Percentiles rank a stretch among this genome's conserved stretches.
These are phyloP conservation scores for Phytopythium mirpurense DNA, from an alignment of 352 stramenopile genomes.

Conservation along the genomic window DNA sequence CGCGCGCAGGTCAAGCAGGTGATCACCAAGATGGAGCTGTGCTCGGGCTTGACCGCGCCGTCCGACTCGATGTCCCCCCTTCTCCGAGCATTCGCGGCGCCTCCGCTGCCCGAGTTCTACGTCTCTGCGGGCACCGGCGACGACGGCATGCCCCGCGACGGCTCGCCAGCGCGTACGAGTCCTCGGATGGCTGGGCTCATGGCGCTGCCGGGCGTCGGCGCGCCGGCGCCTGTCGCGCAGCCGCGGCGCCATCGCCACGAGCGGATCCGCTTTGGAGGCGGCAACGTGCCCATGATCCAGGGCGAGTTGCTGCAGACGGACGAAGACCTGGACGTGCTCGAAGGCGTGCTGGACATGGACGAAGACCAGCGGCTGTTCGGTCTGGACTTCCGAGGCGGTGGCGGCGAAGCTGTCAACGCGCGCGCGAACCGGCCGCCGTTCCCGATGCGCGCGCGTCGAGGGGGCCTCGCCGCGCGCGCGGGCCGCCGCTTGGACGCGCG, in stretches of 20 bases:
- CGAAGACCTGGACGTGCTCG: slow-evolving; percentile 62
- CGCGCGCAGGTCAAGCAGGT: slow-evolving; percentile 58
- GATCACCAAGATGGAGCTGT: slow-evolving; percentile 86
- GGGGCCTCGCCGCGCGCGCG: slow-evolving; percentile 6
- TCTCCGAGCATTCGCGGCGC: slow-evolving; percentile 46
- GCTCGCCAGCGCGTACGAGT: slow-evolving; percentile 28
- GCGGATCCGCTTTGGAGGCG: slow-evolving; percentile 30
- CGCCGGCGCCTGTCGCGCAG: slow-evolving; percentile 4
- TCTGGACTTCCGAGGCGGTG: neutral
- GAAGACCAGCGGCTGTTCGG: slow-evolving; percentile 51
- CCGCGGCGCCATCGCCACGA: slow-evolving; percentile 38
- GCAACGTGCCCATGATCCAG: slow-evolving; percentile 46
- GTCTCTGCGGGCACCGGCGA: slow-evolving; percentile 41
- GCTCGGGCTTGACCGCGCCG: slow-evolving; percentile 39
- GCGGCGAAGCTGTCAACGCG: neutral
- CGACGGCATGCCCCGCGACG: slow-evolving; percentile 40
- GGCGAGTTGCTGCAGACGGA: slow-evolving; percentile 57
- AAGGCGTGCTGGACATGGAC: slow-evolving; percentile 58
- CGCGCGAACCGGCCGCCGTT: neutral
- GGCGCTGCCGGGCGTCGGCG: neutral
- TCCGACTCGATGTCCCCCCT: slow-evolving; percentile 41
- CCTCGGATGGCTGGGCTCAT: slow-evolving; percentile 14
- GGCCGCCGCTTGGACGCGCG: slow-evolving; percentile 12
- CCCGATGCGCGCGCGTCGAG: slow-evolving; percentile 22
- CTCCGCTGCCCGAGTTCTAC: slow-evolving; percentile 67